Evolutionary conservation across 2,329 filamentous ascomycete species (phyloP).

Genomic region (Paraconiothyrium sp.): DNA sequence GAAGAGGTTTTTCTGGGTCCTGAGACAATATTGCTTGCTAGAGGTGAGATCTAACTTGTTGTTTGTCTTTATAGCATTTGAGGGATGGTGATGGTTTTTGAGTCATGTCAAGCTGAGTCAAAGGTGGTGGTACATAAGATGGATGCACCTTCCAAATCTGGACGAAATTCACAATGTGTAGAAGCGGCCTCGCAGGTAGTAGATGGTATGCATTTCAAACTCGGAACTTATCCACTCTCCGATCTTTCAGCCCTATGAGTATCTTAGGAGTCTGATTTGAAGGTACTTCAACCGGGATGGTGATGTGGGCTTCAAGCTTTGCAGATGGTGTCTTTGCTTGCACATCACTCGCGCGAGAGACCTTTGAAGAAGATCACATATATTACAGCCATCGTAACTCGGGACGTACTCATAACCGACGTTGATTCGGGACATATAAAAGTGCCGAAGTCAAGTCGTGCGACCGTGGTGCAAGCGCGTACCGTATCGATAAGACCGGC

Average conservation of each 20-base stretch:
- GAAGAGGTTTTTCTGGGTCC: not conserved
- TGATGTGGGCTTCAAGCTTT: not conserved
- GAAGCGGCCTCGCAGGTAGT: not conserved
- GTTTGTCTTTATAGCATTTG: not conserved
- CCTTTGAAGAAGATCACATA: not conserved
- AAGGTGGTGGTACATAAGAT: not conserved
- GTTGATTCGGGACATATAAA: not conserved
- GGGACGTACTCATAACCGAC: not conserved
- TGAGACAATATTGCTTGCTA: too few species aligned
- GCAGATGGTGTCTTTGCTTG: not conserved
- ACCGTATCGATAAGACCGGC: constrained; percentile 28
- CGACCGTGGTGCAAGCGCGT: not conserved
- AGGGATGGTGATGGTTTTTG: not conserved
- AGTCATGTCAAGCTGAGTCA: not conserved
- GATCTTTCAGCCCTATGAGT: not conserved
- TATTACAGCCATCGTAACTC: not conserved
- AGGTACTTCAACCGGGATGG: not conserved
- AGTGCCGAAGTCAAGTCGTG: not conserved
- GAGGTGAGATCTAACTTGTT: too few species aligned
- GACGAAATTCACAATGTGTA: not conserved
- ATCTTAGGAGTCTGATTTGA: not conserved
- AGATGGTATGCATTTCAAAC: not conserved
- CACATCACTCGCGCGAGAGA: not conserved
- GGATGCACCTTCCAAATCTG: not conserved
- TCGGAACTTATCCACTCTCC: not conserved